Evolutionary conservation across 805 yeast species (phyloP).

Genomic region (Zygoascus tannicola): DNA sequence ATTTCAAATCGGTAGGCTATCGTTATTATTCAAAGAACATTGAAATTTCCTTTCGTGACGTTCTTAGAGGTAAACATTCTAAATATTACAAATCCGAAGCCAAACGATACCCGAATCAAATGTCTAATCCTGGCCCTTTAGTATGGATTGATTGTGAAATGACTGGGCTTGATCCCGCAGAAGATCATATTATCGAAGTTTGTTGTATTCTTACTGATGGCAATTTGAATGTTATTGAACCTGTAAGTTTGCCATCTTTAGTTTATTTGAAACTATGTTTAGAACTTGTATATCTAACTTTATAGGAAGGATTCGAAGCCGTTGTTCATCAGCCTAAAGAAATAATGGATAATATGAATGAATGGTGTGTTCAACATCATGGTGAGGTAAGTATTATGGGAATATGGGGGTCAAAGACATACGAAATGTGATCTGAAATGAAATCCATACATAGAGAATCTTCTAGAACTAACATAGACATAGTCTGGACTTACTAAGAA

Average conservation of each 20-base stretch:
- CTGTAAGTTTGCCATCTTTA: constrained; percentile 16
- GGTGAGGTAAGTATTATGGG: constrained; percentile 35
- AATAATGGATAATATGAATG: constrained; percentile 63
- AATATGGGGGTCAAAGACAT: no score
- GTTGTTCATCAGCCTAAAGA: constrained; percentile 61
- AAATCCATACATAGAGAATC: no score
- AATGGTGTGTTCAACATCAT: constrained; percentile 84
- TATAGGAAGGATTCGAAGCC: constrained; percentile 58
- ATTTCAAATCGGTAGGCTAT: not conserved
- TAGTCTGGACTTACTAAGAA: constrained; percentile 62
- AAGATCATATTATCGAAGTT: constrained; percentile 84
- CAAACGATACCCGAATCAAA: not conserved
- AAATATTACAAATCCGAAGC: not conserved
- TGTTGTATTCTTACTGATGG: constrained; percentile 88
- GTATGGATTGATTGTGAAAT: constrained; percentile 98
- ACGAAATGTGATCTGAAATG: no score
- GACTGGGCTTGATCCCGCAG: constrained; percentile 82
- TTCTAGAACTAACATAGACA: constrained; percentile 4
- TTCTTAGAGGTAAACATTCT: not conserved
- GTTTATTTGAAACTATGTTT: not conserved
- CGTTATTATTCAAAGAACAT: not conserved
- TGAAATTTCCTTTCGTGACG: not conserved
- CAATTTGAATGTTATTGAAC: constrained; percentile 58
- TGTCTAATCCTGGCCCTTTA: constrained; percentile 26
- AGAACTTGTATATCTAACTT: constrained; percentile 1